phyloP scores from a whole-genome alignment of 345 rosid genomes.

The Corchorus olitorius region DNA sequence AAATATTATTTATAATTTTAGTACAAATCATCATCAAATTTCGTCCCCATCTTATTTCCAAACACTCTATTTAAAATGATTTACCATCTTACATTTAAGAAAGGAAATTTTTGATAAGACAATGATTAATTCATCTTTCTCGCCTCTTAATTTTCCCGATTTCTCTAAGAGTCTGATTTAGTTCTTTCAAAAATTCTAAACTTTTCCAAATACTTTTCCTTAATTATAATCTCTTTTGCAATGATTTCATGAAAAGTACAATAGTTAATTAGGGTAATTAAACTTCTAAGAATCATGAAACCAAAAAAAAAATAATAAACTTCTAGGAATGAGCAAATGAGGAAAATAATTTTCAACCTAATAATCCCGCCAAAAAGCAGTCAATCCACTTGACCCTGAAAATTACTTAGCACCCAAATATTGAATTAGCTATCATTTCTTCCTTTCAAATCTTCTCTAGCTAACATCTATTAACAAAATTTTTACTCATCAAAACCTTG shows the following conservation, averaged over 20 bases:
- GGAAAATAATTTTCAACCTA: not conserved
- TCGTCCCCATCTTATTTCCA: too few species aligned
- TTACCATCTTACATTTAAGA: too few species aligned
- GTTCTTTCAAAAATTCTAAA: too few species aligned
- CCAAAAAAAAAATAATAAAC: too few species aligned
- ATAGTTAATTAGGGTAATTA: not conserved
- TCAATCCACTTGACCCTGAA: not conserved
- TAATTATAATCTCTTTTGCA: not conserved
- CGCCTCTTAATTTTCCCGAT: too few species aligned
- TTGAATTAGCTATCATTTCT: not conserved
- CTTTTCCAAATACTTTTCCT: too few species aligned
- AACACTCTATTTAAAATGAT: too few species aligned
- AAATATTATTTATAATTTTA: too few species aligned
- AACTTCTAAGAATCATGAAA: not conserved
- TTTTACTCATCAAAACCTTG: not conserved
- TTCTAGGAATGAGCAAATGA: not conserved
- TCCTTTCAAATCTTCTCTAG: not conserved
- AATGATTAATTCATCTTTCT: too few species aligned
- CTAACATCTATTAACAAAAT: not conserved
- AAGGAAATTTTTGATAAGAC: too few species aligned
- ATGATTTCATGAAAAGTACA: not conserved
- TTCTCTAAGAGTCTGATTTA: too few species aligned
- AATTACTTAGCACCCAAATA: not conserved
- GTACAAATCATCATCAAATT: too few species aligned
- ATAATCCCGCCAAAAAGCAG: slow-evolving; percentile 2